Percentiles rank a stretch among this genome's conserved stretches.
Evolutionary conservation across 306 rosid genomes (phyloP).

Genomic region (Corylus avellana): DNA sequence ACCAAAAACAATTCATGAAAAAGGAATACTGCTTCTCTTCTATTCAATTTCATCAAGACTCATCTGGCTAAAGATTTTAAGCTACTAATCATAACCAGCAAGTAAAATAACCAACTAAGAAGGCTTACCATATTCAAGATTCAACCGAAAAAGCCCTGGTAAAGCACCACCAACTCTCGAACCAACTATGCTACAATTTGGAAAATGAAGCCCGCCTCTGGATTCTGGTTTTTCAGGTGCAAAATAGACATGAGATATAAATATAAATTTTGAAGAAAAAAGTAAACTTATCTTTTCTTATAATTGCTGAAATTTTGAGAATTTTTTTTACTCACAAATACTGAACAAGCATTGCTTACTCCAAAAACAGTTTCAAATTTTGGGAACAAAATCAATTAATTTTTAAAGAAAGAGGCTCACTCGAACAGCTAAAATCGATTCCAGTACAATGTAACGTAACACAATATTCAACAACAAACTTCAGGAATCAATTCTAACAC

Average conservation of each 20-base stretch:
- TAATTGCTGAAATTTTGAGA: too few species aligned
- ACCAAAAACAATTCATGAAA: neutral
- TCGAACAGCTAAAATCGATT: too few species aligned
- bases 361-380: too few species aligned
- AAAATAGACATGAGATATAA: neutral
- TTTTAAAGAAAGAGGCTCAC: too few species aligned
- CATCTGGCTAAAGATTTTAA: neutral
- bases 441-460: too few species aligned
- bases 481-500: neutral
- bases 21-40: neutral
- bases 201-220: neutral
- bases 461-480: neutral
- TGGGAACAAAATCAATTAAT: too few species aligned
- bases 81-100: neutral
- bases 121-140: conserved; percentile 44
- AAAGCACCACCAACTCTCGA: conserved; percentile 15
- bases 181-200: neutral
- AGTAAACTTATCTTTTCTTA: too few species aligned
- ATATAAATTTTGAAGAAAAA: neutral
- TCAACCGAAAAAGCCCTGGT: conserved; percentile 3
- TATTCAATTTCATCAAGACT: neutral
- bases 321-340: too few species aligned
- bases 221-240: neutral
- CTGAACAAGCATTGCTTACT: too few species aligned
- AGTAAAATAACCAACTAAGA: neutral